Base-by-base conservation (phyloP, 495 filamentous ascomycete genomes). In the Xylaria intraflava region DNA sequence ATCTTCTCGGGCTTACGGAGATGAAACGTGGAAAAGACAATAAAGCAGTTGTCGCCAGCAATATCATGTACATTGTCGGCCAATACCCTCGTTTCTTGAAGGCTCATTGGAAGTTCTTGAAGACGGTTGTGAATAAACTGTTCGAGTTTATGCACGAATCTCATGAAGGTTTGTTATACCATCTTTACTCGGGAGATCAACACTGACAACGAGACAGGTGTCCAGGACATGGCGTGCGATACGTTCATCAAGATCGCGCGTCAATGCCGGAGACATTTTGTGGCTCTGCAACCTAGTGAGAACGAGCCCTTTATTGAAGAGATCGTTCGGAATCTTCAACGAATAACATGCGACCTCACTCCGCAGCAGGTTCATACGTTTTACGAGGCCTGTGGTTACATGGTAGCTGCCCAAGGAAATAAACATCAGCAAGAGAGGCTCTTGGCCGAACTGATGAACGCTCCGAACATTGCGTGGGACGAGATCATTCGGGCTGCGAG, bases 81-180 rank as follows among this genome's bases (percentile, higher is more conserved):
- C 93, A 98, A 67, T 98, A 98, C 65, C 93, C 93, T 14, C 88
- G 93, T 24, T 98, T 98, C 72, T 73, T 98, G 60, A 98, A 98
- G 70, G 93, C 93, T 0, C 93, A 98, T 67, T 98, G 93, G 93
- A 98, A 98, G 69, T 99, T 99, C 73, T 73, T 99, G 60, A 99
- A 99, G 80, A 99, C 93, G 6, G 93, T 99, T 19, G 93, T 99
- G 59, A 99, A 97, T 73, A 99, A 99, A 73, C 82, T 99, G 11
- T 99, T 99, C 62, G 93, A 99, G 70, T 99, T 99, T 65, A 99
- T 99, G 93, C 93, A 99, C 69, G 93, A 99, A 66, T 97, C 93
- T 4, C 93, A 99, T 65, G 93, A 99, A 80, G 93, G 89, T 83
- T 65, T 62, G 78, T 69, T 62, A n/a, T 16, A 41, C 43, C 11